Percentiles rank a stretch among this genome's conserved stretches.
phyloP scores from a whole-genome alignment of 2,329 filamentous ascomycete genomes.

The Mycogone perniciosa region DNA sequence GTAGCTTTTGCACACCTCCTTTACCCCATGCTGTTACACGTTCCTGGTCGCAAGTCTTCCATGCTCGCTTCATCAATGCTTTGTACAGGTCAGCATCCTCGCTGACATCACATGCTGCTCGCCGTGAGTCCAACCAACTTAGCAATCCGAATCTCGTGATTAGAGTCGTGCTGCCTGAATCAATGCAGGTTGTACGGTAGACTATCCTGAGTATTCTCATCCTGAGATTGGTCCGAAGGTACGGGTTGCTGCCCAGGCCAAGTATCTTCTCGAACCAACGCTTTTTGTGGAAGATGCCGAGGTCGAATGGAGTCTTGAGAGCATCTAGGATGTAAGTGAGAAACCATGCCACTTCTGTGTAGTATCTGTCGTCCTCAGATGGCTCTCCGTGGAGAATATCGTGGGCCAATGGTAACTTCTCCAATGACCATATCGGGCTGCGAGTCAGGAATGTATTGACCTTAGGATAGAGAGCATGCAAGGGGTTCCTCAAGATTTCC shows the following conservation, averaged over 20 bases:
- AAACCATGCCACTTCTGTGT: conserved; percentile 69
- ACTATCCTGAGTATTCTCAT: conserved; percentile 57
- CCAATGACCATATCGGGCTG: conserved; percentile 67
- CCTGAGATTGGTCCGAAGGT: conserved; percentile 52
- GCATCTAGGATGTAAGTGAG: conserved; percentile 64
- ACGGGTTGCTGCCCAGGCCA: conserved; percentile 60
- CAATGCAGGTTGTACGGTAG: conserved; percentile 59
- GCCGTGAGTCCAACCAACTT: conserved; percentile 64
- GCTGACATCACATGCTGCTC: conserved; percentile 34
- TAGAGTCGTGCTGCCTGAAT: conserved; percentile 71
- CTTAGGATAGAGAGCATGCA: conserved; percentile 79
- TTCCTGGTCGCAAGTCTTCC: conserved; percentile 60
- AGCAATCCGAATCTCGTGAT: conserved; percentile 69
- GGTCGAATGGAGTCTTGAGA: conserved; percentile 52
- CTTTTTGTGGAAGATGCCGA: conserved; percentile 54
- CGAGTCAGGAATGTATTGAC: conserved; percentile 78
- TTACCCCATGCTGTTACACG: conserved; percentile 62
- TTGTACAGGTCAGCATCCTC: conserved; percentile 45
- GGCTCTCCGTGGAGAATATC: conserved; percentile 59
- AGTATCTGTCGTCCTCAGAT: conserved; percentile 64
- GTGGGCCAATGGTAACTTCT: conserved; percentile 65
- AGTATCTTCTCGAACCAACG: conserved; percentile 71
- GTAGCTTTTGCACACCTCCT: conserved; percentile 32
- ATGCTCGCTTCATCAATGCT: conserved; percentile 51
- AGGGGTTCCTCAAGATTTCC: conserved; percentile 64